Base-by-base conservation (phyloP, 306 rosid species). In the Rosa lucieae region DNA sequence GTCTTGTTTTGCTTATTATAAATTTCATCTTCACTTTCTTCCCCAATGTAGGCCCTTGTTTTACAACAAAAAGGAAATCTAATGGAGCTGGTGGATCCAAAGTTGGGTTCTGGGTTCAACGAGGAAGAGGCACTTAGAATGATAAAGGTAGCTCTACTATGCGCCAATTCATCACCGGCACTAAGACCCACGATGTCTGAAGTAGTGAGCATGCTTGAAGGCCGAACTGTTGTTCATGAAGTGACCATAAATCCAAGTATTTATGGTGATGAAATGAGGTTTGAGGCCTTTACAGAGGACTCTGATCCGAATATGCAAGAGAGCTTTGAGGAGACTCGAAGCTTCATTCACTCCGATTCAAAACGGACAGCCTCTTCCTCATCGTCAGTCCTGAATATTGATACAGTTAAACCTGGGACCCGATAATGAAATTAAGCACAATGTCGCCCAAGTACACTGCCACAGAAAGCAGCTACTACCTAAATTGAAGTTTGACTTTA, bases 121-220 rank as follows among this genome's bases (percentile, higher is more conserved):
- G 77, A 78, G 79, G 85, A 70, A 10, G 87, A 91, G 82, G 90
- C 86, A 10, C 65, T 68, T 47, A 67, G 51, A 69, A 51, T 81
- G 88, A 17, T 83, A 70, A 86, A 86, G 81, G 84, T 86, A 48
- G 92, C 92, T 78, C 82, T 90, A 3, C 53, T 88, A 26, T 90
- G 94, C 75, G 82, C 86, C 0, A 68, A 82, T 78, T 47, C 78
- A 49, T 85, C 92, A 0, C 87, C 94, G 0, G 87, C 88, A 5
- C 76, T 78, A 53, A 80, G 94, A 77, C 94, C 94, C 29, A 37
- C 74, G 7, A 90, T 90, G 92, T 86, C 94, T 4, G 87, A 65
- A 75, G 90, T 88, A 71, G 92, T 88, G 63, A 82, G 84, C 82
- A 90, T 90, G 92, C 92, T 90, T 10, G 90, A 86, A 87, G 90